Percentiles rank a stretch among this genome's conserved stretches.
phyloP scores from a whole-genome alignment of 225 moss, liverwort and hornwort genomes.

The Marchantia polymorpha region DNA sequence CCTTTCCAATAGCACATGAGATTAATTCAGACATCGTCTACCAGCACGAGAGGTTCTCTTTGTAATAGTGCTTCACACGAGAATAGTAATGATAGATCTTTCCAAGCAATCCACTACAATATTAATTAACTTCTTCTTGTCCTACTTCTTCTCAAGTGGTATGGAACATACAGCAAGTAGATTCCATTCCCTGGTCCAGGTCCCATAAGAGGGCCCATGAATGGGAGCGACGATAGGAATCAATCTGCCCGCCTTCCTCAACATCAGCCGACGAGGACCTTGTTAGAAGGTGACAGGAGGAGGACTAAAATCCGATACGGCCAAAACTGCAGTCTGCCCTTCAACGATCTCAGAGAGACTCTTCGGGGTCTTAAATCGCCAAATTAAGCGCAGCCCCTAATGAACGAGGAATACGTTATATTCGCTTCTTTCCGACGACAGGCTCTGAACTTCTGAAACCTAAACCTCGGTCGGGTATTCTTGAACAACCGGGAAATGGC shows the following conservation, averaged over 20 bases:
- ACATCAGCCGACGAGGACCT: not conserved
- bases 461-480: not conserved
- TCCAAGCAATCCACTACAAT: no score
- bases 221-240: not conserved
- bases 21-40: no score
- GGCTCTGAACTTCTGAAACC: not conserved
- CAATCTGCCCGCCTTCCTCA: not conserved
- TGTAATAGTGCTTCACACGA: no score
- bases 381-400: not conserved
- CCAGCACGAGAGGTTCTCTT: no score
- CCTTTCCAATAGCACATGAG: no score
- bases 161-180: not conserved
- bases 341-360: constrained; percentile 1
- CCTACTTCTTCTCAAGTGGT: no score
- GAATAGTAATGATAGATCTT: no score
- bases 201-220: not conserved
- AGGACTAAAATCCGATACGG: not conserved
- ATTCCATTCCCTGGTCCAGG: not conserved
- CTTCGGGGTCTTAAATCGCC: not conserved
- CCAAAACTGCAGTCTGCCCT: constrained; percentile 1
- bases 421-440: not conserved
- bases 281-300: not conserved
- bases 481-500: not conserved
- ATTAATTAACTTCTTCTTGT: no score
- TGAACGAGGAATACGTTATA: not conserved